Evolutionary conservation across 495 filamentous ascomycete species (phyloP), one percentile per base, ranked within the genome.

Genomic region (Copromyces sp.): DNA sequence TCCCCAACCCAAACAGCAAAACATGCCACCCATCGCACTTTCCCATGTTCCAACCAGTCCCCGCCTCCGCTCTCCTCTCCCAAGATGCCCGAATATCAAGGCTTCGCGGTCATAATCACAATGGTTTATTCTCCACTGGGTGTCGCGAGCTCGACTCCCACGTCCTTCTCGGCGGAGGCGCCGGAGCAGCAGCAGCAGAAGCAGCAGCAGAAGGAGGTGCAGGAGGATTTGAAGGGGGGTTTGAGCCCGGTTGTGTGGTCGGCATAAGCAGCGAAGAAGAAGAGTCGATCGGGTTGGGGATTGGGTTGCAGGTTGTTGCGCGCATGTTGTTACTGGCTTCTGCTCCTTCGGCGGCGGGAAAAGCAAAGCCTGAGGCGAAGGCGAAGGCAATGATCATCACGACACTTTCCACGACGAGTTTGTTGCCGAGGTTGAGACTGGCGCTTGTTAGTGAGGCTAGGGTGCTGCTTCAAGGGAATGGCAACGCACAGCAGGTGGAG

Each of bases 241-340:
- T 86, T 4, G 81, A 85, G 75, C 74, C 82, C 14, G 86, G 86
- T 1, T 73, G 76, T n/a, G 83, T 88, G 0, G 81, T 86, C 0
- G 87, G 86, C 0, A 70, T 88, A 42, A 88, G 85, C 40, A 72
- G 79, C 0, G 84, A 87, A 75, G 81, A 87, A 75, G 81, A 76
- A 12, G 81, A 80, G 17, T 59, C 82, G 14, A 83, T 80, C 4
- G 53, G 84, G 16, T 59, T 81, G 76, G 83, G 85, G 70, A 76
- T 83, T 79, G 53, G 53, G 14, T 47, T 74, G 59, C 17, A 37
- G 24, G 29, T 70, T 68, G 11, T 44, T 74, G 61, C 47, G 8
- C 41, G 35, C 9, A n/a, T 44, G 40, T 53, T 65, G 20, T 12
- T 68, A 4, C 9, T 4, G 3, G 12, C 37, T 4, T 24, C 40